Evolutionary conservation across 2,329 filamentous ascomycete species (phyloP).

Genomic region (Sarocladium kiliense): DNA sequence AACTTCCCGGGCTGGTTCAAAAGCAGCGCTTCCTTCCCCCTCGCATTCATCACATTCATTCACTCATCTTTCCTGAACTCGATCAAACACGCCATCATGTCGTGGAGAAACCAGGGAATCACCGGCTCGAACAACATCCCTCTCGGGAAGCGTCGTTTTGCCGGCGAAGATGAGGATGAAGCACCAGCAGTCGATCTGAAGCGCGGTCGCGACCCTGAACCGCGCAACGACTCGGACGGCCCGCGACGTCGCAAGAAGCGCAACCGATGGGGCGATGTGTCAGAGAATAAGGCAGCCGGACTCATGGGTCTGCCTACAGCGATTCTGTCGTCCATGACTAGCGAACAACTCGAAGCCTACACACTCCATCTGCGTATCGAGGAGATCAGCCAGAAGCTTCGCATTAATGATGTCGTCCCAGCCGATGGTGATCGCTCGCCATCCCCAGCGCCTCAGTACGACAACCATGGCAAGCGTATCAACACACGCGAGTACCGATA

Average conservation of each 20-base stretch:
- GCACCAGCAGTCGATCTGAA: constrained; percentile 53
- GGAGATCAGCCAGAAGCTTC: constrained; percentile 98
- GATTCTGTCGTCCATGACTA: constrained; percentile 96
- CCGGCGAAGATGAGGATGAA: constrained; percentile 39
- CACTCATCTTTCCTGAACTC: neutral
- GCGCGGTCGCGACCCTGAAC: constrained; percentile 88
- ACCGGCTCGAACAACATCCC: constrained; percentile 99
- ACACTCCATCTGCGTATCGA: constrained; percentile 95
- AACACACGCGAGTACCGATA: constrained; percentile 99
- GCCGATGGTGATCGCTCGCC: constrained; percentile 96
- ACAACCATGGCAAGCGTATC: constrained; percentile 98
- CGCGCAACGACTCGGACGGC: constrained; percentile 66
- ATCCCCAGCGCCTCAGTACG: constrained; percentile 93
- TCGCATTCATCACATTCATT: neutral
- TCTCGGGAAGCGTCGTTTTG: constrained; percentile 79
- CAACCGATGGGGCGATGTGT: constrained; percentile 95
- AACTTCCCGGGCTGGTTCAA: neutral
- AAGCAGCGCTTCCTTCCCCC: neutral
- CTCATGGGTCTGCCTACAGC: constrained; percentile 96
- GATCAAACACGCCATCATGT: constrained; percentile 38
- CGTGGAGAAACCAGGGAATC: constrained; percentile 73
- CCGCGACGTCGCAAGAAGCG: constrained; percentile 92
- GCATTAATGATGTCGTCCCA: constrained; percentile 98
- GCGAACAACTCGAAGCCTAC: constrained; percentile 96
- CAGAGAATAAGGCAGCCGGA: constrained; percentile 97